Evolutionary conservation across 306 rosid species (phyloP).

Genomic region (Rubus parviflorus): DNA sequence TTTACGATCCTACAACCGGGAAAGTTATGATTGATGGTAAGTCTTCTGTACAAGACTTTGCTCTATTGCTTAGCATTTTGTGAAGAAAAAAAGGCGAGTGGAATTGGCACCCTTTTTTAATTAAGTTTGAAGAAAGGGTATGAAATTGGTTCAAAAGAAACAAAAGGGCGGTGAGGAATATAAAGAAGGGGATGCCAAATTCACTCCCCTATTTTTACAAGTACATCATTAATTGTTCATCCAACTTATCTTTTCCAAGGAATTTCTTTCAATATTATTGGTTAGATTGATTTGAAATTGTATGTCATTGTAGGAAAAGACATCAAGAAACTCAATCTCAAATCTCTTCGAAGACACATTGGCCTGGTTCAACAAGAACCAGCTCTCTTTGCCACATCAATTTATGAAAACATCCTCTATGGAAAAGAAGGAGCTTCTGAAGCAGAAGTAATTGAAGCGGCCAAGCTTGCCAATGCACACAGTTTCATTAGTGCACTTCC

Average conservation of each 20-base stretch:
- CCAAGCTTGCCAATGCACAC: conserved; percentile 89
- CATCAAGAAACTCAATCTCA: conserved; percentile 64
- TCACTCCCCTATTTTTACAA: not conserved
- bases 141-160: not conserved
- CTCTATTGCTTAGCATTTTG: not conserved
- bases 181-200: not conserved
- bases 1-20: conserved; percentile 80
- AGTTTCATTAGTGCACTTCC: conserved; percentile 81
- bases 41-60: conserved; percentile 6
- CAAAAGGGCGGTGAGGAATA: not conserved
- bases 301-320: conserved; percentile 67
- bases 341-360: conserved; percentile 75
- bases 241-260: not conserved
- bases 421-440: conserved; percentile 90
- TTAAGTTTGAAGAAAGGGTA: not conserved
- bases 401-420: conserved; percentile 76
- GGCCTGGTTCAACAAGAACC: conserved; percentile 98
- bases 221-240: not conserved
- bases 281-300: conserved; percentile 15
- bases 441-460: conserved; percentile 85
- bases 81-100: not conserved
- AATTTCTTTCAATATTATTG: not conserved
- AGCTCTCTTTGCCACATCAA: conserved; percentile 85
- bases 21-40: conserved; percentile 89
- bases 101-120: not conserved